Percentiles rank a stretch among this genome's conserved stretches.
Conservation (phyloP, 2,329 filamentous ascomycete species). For the Botrytis elliptica region DNA sequence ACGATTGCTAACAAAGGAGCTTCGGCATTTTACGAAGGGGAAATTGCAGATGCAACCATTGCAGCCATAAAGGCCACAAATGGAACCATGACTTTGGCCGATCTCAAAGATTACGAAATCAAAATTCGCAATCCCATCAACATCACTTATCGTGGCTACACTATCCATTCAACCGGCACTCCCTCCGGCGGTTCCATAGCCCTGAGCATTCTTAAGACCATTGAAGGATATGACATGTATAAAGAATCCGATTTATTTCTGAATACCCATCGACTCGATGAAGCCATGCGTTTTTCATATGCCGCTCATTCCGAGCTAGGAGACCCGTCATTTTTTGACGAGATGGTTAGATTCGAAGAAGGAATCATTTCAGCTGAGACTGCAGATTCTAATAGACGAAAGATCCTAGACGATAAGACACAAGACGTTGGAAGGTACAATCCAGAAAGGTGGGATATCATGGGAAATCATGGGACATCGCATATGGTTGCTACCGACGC, state of each 20-base stretch:
- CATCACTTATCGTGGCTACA: slow-evolving; percentile 67
- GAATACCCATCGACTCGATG: slow-evolving; percentile 78
- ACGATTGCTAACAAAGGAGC: slow-evolving; percentile 58
- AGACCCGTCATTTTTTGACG: slow-evolving; percentile 72
- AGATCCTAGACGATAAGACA: slow-evolving; percentile 71
- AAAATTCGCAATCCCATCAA: slow-evolving; percentile 61
- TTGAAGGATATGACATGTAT: slow-evolving; percentile 66
- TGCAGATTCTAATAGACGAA: slow-evolving; percentile 57
- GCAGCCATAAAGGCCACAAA: slow-evolving; percentile 55
- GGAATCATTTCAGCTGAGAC: slow-evolving; percentile 63
- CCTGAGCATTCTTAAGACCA: slow-evolving; percentile 67
- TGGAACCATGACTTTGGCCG: slow-evolving; percentile 66
- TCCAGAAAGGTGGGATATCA: slow-evolving; percentile 61
- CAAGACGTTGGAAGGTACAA: slow-evolving; percentile 74
- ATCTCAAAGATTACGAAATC: slow-evolving; percentile 64
- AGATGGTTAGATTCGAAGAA: slow-evolving; percentile 62
- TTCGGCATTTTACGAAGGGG: slow-evolving; percentile 61
- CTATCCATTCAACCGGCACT: slow-evolving; percentile 66
- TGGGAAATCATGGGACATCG: slow-evolving; percentile 71
- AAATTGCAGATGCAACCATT: slow-evolving; percentile 62
- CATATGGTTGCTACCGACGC: slow-evolving; percentile 71
- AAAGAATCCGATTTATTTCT: slow-evolving; percentile 50
- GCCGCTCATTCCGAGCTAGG: slow-evolving; percentile 75
- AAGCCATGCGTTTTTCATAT: slow-evolving; percentile 89
- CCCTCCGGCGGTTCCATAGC: slow-evolving; percentile 78